A percentile compares a stretch with the other conserved stretches of the same genome.
Conservation (phyloP, 495 filamentous ascomycete species). For the Parmelia sp. region DNA sequence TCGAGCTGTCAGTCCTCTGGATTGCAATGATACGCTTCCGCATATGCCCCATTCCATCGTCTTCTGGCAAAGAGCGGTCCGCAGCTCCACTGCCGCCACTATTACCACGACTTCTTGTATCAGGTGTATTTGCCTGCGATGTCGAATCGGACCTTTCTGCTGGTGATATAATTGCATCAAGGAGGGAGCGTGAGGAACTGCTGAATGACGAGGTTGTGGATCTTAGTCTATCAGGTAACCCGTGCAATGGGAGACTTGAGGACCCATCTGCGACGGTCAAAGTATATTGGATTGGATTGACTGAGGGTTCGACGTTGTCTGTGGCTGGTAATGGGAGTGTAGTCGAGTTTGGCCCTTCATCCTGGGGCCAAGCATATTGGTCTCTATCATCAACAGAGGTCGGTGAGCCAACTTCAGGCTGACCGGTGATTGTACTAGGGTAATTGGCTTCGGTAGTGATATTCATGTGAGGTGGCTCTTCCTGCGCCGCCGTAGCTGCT, state of each 20-base stretch:
- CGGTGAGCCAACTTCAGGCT: constrained; percentile 25
- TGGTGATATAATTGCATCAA: constrained; percentile 27
- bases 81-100: constrained; percentile 20
- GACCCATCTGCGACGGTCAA: constrained; percentile 18
- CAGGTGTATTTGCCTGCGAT: constrained; percentile 20
- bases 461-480: constrained; percentile 14
- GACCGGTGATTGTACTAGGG: constrained; percentile 10
- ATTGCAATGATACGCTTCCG: constrained; percentile 73
- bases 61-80: constrained; percentile 59
- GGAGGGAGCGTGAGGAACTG: constrained; percentile 17
- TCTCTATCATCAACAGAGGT: constrained; percentile 18
- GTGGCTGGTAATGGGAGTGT: constrained; percentile 3
- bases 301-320: constrained; percentile 16
- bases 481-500: constrained; percentile 20
- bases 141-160: constrained; percentile 13
- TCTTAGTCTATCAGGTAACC: constrained; percentile 32
- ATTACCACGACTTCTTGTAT: constrained; percentile 6
- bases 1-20: constrained; percentile 55
- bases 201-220: constrained; percentile 26
- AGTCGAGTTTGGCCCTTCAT: not conserved
- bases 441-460: not conserved
- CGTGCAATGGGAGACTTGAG: constrained; percentile 29
- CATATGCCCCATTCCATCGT: constrained; percentile 83
- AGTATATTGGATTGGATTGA: constrained; percentile 9
- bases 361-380: constrained; percentile 1